Percentiles rank a stretch among this genome's conserved stretches.
Evolutionary conservation across 1,139 yeast species (phyloP).

Genomic region (Yamadazyma trypodendri): DNA sequence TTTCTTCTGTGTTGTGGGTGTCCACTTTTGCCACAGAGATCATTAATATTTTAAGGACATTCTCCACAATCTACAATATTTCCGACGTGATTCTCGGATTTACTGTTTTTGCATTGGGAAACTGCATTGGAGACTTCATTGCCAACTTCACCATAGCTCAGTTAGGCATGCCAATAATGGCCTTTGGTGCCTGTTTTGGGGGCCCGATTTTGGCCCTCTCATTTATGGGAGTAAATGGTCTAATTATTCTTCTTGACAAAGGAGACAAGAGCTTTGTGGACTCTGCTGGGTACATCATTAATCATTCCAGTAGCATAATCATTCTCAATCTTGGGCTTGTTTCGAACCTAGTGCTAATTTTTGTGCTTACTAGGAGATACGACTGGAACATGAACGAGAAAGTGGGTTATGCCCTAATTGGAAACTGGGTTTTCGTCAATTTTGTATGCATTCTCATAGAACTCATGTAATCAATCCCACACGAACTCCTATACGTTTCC

Average conservation of each 20-base stretch:
- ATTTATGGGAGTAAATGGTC: constrained; percentile 56
- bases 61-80: constrained; percentile 59
- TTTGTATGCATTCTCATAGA: constrained; percentile 25
- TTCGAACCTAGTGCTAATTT: constrained; percentile 50
- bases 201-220: constrained; percentile 68
- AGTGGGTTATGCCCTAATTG: constrained; percentile 54
- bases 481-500: no score
- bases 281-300: constrained; percentile 26
- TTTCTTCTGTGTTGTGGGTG: constrained; percentile 69
- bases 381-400: constrained; percentile 62
- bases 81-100: constrained; percentile 81
- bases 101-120: constrained; percentile 89
- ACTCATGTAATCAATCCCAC: not conserved
- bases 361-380: constrained; percentile 58
- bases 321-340: constrained; percentile 54
- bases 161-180: constrained; percentile 90
- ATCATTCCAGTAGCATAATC: constrained; percentile 40
- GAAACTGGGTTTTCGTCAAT: constrained; percentile 56
- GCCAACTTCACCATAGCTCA: constrained; percentile 81
- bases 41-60: constrained; percentile 62
- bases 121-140: constrained; percentile 85
- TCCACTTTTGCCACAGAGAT: constrained; percentile 76
- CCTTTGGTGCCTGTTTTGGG: constrained; percentile 92
- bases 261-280: constrained; percentile 12
- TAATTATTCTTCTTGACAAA: constrained; percentile 41